Evolutionary conservation across 2,329 filamentous ascomycete species (phyloP).

Genomic region (Periconia digitata): DNA sequence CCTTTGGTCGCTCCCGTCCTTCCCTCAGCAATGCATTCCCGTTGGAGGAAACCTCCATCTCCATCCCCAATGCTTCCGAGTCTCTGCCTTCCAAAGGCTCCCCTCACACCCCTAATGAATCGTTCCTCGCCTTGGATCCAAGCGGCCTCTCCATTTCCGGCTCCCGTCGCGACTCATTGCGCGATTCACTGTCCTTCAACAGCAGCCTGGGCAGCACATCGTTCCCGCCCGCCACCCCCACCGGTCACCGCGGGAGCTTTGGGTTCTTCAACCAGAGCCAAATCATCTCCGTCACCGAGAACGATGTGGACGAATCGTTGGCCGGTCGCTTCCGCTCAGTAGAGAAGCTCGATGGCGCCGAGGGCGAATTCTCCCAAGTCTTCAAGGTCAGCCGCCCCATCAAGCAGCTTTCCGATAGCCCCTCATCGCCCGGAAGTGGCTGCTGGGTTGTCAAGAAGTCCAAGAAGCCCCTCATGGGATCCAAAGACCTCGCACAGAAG

Average conservation of each 20-base stretch:
- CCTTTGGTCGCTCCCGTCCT: constrained; percentile 49
- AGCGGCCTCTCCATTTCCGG: constrained; percentile 81
- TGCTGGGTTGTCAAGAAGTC: constrained; percentile 95
- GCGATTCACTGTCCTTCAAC: constrained; percentile 40
- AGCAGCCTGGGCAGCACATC: constrained; percentile 45
- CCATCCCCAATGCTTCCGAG: constrained; percentile 27
- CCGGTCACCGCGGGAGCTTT: constrained; percentile 62
- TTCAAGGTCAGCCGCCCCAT: constrained; percentile 70
- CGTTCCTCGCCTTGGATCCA: constrained; percentile 73
- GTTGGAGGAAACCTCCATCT: constrained; percentile 25
- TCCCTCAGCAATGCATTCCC: constrained; percentile 52
- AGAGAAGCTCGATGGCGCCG: constrained; percentile 67
- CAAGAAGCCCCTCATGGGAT: constrained; percentile 74
- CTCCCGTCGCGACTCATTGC: constrained; percentile 41
- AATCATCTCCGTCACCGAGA: constrained; percentile 66
- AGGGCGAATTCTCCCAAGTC: constrained; percentile 91
- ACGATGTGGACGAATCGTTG: constrained; percentile 74
- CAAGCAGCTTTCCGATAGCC: constrained; percentile 29
- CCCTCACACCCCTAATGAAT: constrained; percentile 79
- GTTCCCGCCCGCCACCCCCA: constrained; percentile 80
- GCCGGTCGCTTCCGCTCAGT: constrained; percentile 78
- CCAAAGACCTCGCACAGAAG: constrained; percentile 78
- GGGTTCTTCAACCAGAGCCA: constrained; percentile 60
- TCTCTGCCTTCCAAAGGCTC: constrained; percentile 53
- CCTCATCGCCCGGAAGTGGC: constrained; percentile 31